phyloP scores from a whole-genome alignment of 768 basidiomycete species.

The Rhodotorula taiwanensis region DNA sequence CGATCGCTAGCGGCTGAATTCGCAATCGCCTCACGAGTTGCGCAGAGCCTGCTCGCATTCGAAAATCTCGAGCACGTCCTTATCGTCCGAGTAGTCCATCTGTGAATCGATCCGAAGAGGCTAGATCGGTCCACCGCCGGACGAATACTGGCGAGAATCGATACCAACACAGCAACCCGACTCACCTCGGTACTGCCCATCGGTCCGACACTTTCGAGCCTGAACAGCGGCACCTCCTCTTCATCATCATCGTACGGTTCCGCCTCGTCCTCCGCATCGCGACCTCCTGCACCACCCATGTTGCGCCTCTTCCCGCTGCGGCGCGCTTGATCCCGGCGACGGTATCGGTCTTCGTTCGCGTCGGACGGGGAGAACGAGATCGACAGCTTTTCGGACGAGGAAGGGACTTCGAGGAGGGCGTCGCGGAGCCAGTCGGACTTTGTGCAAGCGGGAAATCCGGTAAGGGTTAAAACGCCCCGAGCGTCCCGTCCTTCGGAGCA shows the following conservation, averaged over 20 bases:
- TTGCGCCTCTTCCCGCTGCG: no score
- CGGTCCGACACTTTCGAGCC: conserved; percentile 70
- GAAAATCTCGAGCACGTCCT: conserved; percentile 82
- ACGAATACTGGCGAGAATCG: no score
- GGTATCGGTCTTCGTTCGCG: background rate
- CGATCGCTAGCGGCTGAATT: no score
- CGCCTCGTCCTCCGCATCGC: no score
- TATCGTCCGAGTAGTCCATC: conserved; percentile 88
- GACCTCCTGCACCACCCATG: no score
- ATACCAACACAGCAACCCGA: no score
- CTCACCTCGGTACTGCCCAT: conserved; percentile 77
- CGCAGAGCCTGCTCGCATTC: conserved; percentile 63
- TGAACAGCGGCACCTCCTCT: conserved; percentile 57
- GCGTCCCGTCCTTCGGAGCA: no score
- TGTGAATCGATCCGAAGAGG: no score
- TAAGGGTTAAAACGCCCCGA: no score
- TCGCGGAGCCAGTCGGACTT: conserved; percentile 89
- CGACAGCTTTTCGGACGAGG: conserved; percentile 75
- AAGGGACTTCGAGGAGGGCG: conserved; percentile 81
- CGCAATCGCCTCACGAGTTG: no score
- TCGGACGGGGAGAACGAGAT: conserved; percentile 66
- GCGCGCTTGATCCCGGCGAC: conserved; percentile 13
- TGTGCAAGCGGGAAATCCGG: background rate
- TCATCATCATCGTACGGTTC: conserved; percentile 42
- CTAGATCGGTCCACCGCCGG: no score